These are phyloP conservation scores for Aspergillus avenaceus DNA, from an alignment of 495 filamentous ascomycete genomes.

Conservation along the genomic window DNA sequence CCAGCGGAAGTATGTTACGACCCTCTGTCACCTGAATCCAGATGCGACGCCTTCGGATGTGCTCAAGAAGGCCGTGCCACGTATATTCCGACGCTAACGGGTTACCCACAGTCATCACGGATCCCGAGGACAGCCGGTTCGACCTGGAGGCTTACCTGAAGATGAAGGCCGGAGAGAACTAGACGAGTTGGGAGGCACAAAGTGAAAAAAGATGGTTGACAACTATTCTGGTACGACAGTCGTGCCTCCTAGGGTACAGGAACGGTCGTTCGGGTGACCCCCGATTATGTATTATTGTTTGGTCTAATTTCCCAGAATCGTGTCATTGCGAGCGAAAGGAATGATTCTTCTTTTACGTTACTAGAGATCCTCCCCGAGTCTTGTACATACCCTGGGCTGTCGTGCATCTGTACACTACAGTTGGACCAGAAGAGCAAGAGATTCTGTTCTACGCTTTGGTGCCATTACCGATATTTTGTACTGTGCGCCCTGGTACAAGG, in stretches of 20 bases:
- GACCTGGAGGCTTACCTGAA: slow-evolving; percentile 83
- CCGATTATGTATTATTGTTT: slow-evolving; percentile 50
- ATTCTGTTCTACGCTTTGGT: slow-evolving; percentile 38
- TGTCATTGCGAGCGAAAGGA: slow-evolving; percentile 47
- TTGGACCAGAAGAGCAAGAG: slow-evolving; percentile 46
- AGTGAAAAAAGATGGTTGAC: slow-evolving; percentile 28
- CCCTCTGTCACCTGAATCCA: neutral
- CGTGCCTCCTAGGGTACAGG: slow-evolving; percentile 39
- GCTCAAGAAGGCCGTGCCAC: slow-evolving; percentile 2
- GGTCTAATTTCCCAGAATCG: slow-evolving; percentile 43
- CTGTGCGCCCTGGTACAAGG: slow-evolving; percentile 6
- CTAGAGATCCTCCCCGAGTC: slow-evolving; percentile 46
- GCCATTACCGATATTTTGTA: slow-evolving; percentile 18
- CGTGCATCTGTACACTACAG: slow-evolving; percentile 44
- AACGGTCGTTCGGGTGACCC: slow-evolving; percentile 31
- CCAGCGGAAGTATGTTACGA: slow-evolving; percentile 55
- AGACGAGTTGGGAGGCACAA: slow-evolving; percentile 27
- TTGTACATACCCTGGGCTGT: slow-evolving; percentile 50
- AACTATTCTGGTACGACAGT: slow-evolving; percentile 28
- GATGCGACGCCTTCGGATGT: neutral
- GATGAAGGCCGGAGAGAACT: slow-evolving; percentile 55
- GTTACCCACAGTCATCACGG: slow-evolving; percentile 64
- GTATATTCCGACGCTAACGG: slow-evolving; percentile 18
- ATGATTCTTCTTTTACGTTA: slow-evolving; percentile 38
- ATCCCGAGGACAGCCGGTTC: slow-evolving; percentile 80